Evolutionary conservation across 805 yeast species (phyloP).

Genomic region (Suhomyces prunicola): DNA sequence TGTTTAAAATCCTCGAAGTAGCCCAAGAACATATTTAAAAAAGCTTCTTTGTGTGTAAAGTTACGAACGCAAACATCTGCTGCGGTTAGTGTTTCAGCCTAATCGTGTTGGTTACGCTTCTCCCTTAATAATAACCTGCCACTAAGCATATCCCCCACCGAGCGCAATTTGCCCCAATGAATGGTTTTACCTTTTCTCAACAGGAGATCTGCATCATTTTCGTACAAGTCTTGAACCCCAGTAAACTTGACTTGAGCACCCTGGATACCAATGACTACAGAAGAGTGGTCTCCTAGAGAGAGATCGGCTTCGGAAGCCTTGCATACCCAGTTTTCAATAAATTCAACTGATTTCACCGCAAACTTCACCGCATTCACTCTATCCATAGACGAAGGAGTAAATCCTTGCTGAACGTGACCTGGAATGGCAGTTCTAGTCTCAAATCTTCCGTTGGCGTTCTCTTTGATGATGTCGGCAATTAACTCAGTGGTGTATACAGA

Average conservation of each 20-base stretch:
- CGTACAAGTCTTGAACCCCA: conserved; percentile 55
- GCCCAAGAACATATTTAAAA: not conserved
- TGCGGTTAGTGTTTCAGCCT: not conserved
- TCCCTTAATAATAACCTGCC: conserved; percentile 53
- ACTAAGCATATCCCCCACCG: conserved; percentile 65
- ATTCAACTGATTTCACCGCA: conserved; percentile 66
- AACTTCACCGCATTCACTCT: conserved; percentile 71
- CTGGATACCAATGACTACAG: conserved; percentile 68
- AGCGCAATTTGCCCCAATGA: conserved; percentile 65
- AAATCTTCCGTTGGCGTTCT: conserved; percentile 60
- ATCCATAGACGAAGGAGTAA: conserved; percentile 73
- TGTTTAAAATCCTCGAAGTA: not conserved
- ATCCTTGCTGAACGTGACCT: conserved; percentile 87
- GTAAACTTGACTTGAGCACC: conserved; percentile 63
- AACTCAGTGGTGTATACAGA: conserved; percentile 64
- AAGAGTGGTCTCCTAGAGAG: conserved; percentile 13
- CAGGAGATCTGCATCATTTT: conserved; percentile 54
- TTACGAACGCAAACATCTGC: not conserved
- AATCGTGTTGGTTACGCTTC: not conserved
- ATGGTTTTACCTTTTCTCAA: conserved; percentile 64
- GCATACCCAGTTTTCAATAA: conserved; percentile 48
- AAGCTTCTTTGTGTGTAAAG: not conserved
- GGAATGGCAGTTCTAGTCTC: conserved; percentile 81
- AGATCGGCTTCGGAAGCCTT: not conserved
- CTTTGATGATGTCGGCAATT: conserved; percentile 67